Percentiles rank a stretch among this genome's conserved stretches.
Conservation (phyloP, 1,284 basidiomycete species). For the Neonothopanus nambi region DNA sequence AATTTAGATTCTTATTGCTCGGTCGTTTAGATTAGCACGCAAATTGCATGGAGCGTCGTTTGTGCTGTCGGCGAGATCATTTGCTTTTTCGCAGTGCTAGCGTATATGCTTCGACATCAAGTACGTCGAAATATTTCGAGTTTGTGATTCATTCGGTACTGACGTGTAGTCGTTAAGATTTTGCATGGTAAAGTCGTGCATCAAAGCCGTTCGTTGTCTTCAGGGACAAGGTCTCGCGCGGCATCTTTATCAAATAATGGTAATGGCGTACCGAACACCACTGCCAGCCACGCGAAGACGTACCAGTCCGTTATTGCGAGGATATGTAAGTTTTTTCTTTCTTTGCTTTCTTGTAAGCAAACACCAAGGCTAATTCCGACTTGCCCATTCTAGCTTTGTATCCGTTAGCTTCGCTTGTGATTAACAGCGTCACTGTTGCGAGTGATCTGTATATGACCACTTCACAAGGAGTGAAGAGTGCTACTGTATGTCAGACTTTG, state of each 20-base stretch:
- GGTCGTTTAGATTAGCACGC: constrained; percentile 16
- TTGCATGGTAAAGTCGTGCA: not conserved
- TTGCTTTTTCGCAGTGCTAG: constrained; percentile 20
- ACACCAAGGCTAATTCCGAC: too few relatives aligned
- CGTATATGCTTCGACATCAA: constrained; percentile 16
- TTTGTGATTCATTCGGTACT: not conserved
- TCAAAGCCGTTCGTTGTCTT: not conserved
- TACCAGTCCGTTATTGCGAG: constrained; percentile 21
- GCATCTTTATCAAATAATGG: not conserved
- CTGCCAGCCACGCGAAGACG: not conserved
- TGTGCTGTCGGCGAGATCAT: constrained; percentile 23
- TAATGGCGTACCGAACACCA: not conserved
- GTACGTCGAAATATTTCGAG: constrained; percentile 10
- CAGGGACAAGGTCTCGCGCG: not conserved
- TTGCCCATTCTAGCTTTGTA: constrained; percentile 20
- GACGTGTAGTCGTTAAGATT: not conserved
- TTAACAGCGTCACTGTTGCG: constrained; percentile 20
- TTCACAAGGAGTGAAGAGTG: constrained; percentile 2
- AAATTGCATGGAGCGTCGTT: constrained; percentile 24
- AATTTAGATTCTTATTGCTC: constrained; percentile 6
- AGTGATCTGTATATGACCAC: constrained; percentile 21
- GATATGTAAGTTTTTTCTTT: constrained; percentile 17
- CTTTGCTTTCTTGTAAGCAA: not conserved
- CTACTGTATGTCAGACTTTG: not conserved
- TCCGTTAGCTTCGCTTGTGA: constrained; percentile 23